phyloP scores from a whole-genome alignment of 257 asterid genomes.

The Rehmannia glutinosa region DNA sequence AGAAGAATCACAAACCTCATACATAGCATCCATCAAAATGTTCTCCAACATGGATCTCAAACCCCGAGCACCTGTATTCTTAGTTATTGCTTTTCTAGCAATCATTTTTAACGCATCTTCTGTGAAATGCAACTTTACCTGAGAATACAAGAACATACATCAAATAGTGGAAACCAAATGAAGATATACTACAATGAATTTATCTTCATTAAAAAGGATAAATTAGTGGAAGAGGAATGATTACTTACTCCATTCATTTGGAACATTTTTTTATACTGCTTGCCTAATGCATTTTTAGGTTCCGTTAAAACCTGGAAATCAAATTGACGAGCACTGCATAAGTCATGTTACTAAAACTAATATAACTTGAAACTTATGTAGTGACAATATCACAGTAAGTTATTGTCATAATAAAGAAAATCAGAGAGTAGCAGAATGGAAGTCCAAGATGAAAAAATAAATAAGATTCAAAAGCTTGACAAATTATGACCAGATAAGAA shows the following conservation, averaged over 20 bases:
- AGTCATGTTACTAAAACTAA: not conserved
- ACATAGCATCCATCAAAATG: constrained; percentile 96
- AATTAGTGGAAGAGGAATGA: not conserved
- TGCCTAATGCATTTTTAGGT: constrained; percentile 95
- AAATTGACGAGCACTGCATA: constrained; percentile 4
- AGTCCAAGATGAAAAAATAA: not conserved
- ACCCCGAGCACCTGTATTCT: constrained; percentile 97
- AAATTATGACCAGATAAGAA: too few species aligned
- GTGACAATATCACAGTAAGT: not conserved
- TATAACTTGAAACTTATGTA: not conserved
- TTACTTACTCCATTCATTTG: constrained; percentile 85
- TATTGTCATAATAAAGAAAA: not conserved
- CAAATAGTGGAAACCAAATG: not conserved
- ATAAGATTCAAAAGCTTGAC: too few species aligned
- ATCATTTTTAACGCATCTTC: constrained; percentile 87
- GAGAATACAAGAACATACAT: constrained; percentile 23
- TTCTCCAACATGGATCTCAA: constrained; percentile 85
- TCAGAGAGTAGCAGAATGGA: not conserved
- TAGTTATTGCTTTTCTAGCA: constrained; percentile 78
- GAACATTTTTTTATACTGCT: constrained; percentile 96
- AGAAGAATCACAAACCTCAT: constrained; percentile 56
- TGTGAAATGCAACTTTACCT: constrained; percentile 89
- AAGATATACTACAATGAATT: not conserved
- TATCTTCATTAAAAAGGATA: not conserved
- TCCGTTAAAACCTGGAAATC: constrained; percentile 79